Evolutionary conservation across 176 grass and related monocot genomes (phyloP).

Genomic region (Lolium multiflorum): DNA sequence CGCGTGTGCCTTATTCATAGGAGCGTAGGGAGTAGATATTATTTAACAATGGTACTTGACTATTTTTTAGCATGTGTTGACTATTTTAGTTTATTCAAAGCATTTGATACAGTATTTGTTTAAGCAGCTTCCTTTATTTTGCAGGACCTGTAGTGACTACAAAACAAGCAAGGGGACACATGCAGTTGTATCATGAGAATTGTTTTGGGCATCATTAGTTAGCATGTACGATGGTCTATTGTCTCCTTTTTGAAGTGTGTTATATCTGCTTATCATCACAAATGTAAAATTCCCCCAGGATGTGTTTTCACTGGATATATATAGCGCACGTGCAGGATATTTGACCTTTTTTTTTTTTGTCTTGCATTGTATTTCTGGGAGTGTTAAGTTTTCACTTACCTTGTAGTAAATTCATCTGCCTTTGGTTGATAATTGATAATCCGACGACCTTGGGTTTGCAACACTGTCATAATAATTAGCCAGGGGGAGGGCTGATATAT

Average conservation of each 20-base stretch:
- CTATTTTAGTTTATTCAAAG: not conserved
- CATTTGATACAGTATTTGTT: not conserved
- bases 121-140: slow-evolving; percentile 31
- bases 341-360: slow-evolving; percentile 11
- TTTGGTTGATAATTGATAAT: too few relatives aligned
- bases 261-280: slow-evolving; percentile 32
- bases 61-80: not conserved
- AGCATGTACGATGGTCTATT: slow-evolving; percentile 3
- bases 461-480: too few relatives aligned
- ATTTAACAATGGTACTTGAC: not conserved
- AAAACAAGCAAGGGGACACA: slow-evolving; percentile 12
- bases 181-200: slow-evolving; percentile 24
- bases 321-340: too few relatives aligned
- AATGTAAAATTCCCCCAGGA: slow-evolving; percentile 19
- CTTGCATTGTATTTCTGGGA: not conserved
- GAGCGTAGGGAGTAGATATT: not conserved
- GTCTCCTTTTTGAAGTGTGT: not conserved
- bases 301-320: slow-evolving; percentile 37
- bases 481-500: too few relatives aligned
- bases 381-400: too few relatives aligned
- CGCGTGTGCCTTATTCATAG: too few relatives aligned
- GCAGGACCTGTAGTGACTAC: slow-evolving; percentile 40
- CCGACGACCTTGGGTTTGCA: too few relatives aligned
- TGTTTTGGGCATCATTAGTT: not conserved
- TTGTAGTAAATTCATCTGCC: too few relatives aligned